These are phyloP conservation scores for Panicum miliaceum DNA, from an alignment of 176 grass and related monocot genomes.

Conservation along the genomic window DNA sequence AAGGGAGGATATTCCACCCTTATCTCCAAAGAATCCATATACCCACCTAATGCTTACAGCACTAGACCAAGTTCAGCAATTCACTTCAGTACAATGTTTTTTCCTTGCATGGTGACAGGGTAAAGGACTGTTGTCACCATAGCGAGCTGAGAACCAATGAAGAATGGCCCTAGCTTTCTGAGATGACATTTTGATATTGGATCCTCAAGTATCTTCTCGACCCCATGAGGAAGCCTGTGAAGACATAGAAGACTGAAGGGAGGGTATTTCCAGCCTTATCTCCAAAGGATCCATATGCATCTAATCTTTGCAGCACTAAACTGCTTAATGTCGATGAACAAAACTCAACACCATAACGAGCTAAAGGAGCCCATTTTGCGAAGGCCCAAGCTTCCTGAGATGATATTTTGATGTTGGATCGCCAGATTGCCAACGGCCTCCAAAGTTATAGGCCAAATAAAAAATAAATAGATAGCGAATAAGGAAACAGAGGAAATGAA, in stretches of 20 bases:
- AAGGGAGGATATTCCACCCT: slow-evolving; percentile 26
- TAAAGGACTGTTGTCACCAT: slow-evolving; percentile 43
- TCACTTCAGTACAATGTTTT: neutral
- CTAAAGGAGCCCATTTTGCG: slow-evolving; percentile 31
- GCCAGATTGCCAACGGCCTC: slow-evolving; percentile 2
- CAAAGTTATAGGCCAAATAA: slow-evolving; percentile 34
- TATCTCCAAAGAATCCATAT: slow-evolving; percentile 45
- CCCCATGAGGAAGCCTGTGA: neutral
- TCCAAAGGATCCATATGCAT: slow-evolving; percentile 37
- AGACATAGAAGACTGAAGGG: slow-evolving; percentile 23
- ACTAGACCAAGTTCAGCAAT: neutral
- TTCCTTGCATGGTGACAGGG: neutral
- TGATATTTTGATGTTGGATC: slow-evolving; percentile 40
- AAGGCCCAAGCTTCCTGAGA: slow-evolving; percentile 41
- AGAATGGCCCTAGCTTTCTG: slow-evolving; percentile 59
- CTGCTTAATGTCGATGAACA: neutral
- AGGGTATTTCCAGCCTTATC: slow-evolving; percentile 27
- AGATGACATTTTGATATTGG: slow-evolving; percentile 56
- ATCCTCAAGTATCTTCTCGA: slow-evolving; percentile 32
- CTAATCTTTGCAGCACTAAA: neutral
- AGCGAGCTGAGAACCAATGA: slow-evolving; percentile 59
- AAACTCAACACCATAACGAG: slow-evolving; percentile 27
- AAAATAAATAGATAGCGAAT: slow-evolving; percentile 32
- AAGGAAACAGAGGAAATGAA: slow-evolving; percentile 13
- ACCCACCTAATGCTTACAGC: neutral